Conservation (phyloP, 2,329 filamentous ascomycete genomes). For the Aspergillus costaricaensis region DNA sequence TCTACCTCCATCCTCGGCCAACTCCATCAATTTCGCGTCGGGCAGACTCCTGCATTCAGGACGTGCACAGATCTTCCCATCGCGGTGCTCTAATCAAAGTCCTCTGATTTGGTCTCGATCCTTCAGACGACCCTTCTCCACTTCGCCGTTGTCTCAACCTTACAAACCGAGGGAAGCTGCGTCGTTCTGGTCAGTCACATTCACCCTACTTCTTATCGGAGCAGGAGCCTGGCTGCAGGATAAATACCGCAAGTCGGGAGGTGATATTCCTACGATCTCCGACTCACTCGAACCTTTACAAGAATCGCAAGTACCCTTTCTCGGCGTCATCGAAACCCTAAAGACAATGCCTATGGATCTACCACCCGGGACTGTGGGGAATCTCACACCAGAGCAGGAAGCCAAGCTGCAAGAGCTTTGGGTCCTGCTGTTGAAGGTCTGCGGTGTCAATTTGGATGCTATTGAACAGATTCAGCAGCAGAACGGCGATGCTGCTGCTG, state of each 20-base stretch:
- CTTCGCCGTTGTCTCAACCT: constrained; percentile 21
- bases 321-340: constrained; percentile 40
- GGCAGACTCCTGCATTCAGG: constrained; percentile 15
- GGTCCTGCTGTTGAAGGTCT: constrained; percentile 73
- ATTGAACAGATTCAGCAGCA: constrained; percentile 27
- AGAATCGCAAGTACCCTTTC: constrained; percentile 26
- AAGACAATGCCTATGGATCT: constrained; percentile 37
- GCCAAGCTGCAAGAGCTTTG: constrained; percentile 86
- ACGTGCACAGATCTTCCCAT: constrained; percentile 26
- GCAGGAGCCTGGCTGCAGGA: constrained; percentile 38
- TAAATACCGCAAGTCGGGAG: constrained; percentile 30
- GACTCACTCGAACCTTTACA: constrained; percentile 18
- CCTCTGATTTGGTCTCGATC: constrained; percentile 26
- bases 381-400: constrained; percentile 86
- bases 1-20: constrained; percentile 36
- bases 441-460: constrained; percentile 57
- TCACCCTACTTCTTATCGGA: constrained; percentile 36
- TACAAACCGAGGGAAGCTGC: constrained; percentile 37
- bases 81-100: constrained; percentile 22
- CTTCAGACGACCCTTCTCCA: constrained; percentile 31
- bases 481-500: constrained; percentile 23
- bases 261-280: constrained; percentile 14
- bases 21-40: constrained; percentile 22
- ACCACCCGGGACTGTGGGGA: constrained; percentile 71
- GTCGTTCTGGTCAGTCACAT: constrained; percentile 41